These are phyloP conservation scores for Cyberlindnera saturnus DNA, from an alignment of 805 yeast genomes.

Conservation along the genomic window DNA sequence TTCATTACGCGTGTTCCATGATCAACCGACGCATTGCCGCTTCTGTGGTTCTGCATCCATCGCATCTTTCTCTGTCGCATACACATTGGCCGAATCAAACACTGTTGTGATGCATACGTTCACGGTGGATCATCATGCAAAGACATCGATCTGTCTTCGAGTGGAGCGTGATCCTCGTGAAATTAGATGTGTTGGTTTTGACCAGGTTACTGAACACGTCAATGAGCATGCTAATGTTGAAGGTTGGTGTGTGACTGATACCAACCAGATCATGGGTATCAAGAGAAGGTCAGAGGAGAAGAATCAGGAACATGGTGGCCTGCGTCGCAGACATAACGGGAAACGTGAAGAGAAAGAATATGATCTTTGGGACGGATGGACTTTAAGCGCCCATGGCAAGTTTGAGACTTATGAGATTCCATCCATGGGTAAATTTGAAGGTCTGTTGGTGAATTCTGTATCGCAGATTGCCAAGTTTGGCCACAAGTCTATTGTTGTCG, in stretches of 20 bases:
- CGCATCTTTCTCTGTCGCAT: constrained; percentile 63
- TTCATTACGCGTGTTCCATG: constrained; percentile 65
- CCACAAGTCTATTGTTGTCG: constrained; percentile 67
- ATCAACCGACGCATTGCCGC: constrained; percentile 81
- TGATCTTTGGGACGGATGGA: constrained; percentile 76
- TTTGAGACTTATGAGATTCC: constrained; percentile 56
- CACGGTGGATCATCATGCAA: constrained; percentile 66
- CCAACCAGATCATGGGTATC: constrained; percentile 66
- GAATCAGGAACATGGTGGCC: constrained; percentile 10
- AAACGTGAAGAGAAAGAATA: constrained; percentile 22
- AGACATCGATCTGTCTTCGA: constrained; percentile 74
- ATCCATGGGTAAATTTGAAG: constrained; percentile 31
- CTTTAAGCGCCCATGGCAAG: constrained; percentile 62
- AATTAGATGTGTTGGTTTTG: constrained; percentile 83
- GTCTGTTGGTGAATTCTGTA: constrained; percentile 46
- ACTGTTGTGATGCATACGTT: constrained; percentile 68
- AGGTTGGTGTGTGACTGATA: constrained; percentile 74
- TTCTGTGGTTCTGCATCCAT: constrained; percentile 89
- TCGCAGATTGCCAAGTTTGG: constrained; percentile 69
- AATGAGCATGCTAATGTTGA: constrained; percentile 63
- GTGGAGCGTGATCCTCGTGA: constrained; percentile 92
- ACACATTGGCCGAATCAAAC: constrained; percentile 52
- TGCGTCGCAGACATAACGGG: constrained; percentile 11
- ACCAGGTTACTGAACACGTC: constrained; percentile 62
- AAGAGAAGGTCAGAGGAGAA: constrained; percentile 10